phyloP scores from a whole-genome alignment of 2,329 filamentous ascomycete genomes.

The Zalaria obscura region DNA sequence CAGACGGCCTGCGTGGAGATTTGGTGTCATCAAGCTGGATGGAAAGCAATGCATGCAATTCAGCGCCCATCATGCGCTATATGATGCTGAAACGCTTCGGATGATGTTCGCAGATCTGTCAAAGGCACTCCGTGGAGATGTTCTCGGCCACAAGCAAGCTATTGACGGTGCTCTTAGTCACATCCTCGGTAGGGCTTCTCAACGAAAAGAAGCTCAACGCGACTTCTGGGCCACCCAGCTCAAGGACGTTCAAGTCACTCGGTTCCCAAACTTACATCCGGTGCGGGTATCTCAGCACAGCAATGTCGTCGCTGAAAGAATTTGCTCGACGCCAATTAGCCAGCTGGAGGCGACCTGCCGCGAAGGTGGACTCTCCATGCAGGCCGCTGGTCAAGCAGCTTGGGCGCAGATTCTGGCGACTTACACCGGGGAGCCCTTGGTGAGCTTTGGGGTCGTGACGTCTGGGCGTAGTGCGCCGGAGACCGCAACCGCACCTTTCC shows the following conservation, averaged over 20 bases:
- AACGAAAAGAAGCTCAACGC: slow-evolving; percentile 18
- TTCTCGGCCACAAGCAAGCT: slow-evolving; percentile 12
- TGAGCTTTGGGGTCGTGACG: slow-evolving; percentile 69
- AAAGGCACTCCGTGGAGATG: slow-evolving; percentile 19
- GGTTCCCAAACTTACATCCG: slow-evolving; percentile 66
- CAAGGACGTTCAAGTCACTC: slow-evolving; percentile 32
- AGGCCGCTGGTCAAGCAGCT: slow-evolving; percentile 60
- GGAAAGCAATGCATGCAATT: slow-evolving; percentile 25
- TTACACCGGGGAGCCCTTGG: slow-evolving; percentile 59
- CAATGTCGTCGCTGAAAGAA: slow-evolving; percentile 21
- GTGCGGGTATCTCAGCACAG: slow-evolving; percentile 26
- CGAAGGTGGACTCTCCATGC: slow-evolving; percentile 51
- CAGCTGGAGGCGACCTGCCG: slow-evolving; percentile 44
- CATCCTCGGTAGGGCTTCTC: slow-evolving; percentile 26
- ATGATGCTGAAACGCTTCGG: slow-evolving; percentile 65
- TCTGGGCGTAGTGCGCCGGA: slow-evolving; percentile 54
- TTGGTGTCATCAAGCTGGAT: slow-evolving; percentile 31
- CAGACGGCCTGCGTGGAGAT: slow-evolving; percentile 47
- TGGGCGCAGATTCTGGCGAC: slow-evolving; percentile 64
- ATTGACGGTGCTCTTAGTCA: slow-evolving; percentile 29
- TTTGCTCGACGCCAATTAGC: slow-evolving; percentile 25
- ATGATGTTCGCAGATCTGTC: slow-evolving; percentile 48
- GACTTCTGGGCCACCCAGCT: slow-evolving; percentile 49
- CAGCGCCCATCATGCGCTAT: slow-evolving; percentile 66
- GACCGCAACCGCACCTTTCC: slow-evolving; percentile 51